Base-by-base conservation (phyloP, 768 basidiomycete species). In the Royoungia palumana region DNA sequence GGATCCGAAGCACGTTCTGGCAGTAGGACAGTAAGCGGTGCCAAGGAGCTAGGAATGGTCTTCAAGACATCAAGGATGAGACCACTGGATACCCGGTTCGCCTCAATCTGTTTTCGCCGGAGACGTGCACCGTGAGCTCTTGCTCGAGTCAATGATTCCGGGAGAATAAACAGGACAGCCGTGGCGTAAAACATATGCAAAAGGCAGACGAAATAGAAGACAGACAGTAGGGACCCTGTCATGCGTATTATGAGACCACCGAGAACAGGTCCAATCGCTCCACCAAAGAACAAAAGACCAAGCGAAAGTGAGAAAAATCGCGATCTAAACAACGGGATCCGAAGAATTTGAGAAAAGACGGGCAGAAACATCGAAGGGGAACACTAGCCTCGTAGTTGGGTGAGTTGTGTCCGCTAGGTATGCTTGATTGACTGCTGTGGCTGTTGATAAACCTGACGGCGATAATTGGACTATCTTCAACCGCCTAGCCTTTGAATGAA, bases 221-320 rank as follows among this genome's bases (percentile, higher is more conserved):
- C 81, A 1, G 80, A 79, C 17, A 89, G 64, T 10, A 78, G 57
- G 14, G 71, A 67, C 6, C 75, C 76, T 1, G 83, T 87, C 20
- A 66, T 57, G 30, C 70, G 76, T 59, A 93, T 80, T 35, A 90
- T 60, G 30, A 88, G 49, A 43, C 80, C 75, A 13, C 90, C 89
- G 0, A 93, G 49, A 4, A 81, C 75, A 5, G 93, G 93, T 1
- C 93, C 93, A 17, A 88, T 25, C 1, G 84, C 85, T 60, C 88
- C 75, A n/a, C 93, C 93, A 9, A 71, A 61, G 66, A 87, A 90
- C 38, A 84, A 51, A 4, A 89, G 70, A 1, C 93, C 93, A 2
- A 81, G 67, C 37, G 72, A 70, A 27, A 87, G 64, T 1, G 89
- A 87, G 60, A 88, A 83, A 19, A 74, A 72, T 6, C 78, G 77